These are phyloP conservation scores for Rhamnella rubrinervis DNA, from an alignment of 331 rosid genomes.

Conservation along the genomic window DNA sequence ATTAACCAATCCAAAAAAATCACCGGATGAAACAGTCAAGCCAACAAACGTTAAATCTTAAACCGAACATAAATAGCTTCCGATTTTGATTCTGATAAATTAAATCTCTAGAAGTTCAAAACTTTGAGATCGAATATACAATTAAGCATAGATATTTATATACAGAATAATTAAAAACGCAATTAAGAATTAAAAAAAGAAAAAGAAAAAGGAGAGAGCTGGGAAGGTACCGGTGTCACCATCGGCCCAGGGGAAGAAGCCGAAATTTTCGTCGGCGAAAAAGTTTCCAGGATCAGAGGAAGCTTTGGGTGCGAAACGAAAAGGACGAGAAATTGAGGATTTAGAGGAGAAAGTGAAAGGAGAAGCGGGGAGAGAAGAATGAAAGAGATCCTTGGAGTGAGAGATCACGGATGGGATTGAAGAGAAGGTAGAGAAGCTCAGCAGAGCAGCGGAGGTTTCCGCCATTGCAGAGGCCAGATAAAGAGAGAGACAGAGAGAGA, in stretches of 20 bases:
- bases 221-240: slow-evolving; percentile 44
- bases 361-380: slow-evolving; percentile 28
- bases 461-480: slow-evolving; percentile 45
- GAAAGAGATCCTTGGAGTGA: slow-evolving; percentile 25
- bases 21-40: no score
- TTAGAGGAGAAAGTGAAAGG: slow-evolving; percentile 31
- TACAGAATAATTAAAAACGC: neutral
- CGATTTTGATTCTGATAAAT: neutral
- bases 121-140: neutral
- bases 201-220: neutral
- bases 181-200: neutral
- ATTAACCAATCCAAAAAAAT: neutral
- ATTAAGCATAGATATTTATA: neutral
- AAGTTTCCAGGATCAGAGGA: slow-evolving; percentile 41
- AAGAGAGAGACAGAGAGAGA: neutral
- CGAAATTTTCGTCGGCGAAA: slow-evolving; percentile 46
- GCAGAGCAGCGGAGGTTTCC: slow-evolving; percentile 49
- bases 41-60: no score
- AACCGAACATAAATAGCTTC: neutral
- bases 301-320: slow-evolving; percentile 50
- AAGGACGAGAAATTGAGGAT: slow-evolving; percentile 40
- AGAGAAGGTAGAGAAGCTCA: slow-evolving; percentile 49
- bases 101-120: neutral
- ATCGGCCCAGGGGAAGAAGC: slow-evolving; percentile 73
- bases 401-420: slow-evolving; percentile 29